Conservation (phyloP, 202 grass and related monocot species). For the Schoenoplectus triqueter region DNA sequence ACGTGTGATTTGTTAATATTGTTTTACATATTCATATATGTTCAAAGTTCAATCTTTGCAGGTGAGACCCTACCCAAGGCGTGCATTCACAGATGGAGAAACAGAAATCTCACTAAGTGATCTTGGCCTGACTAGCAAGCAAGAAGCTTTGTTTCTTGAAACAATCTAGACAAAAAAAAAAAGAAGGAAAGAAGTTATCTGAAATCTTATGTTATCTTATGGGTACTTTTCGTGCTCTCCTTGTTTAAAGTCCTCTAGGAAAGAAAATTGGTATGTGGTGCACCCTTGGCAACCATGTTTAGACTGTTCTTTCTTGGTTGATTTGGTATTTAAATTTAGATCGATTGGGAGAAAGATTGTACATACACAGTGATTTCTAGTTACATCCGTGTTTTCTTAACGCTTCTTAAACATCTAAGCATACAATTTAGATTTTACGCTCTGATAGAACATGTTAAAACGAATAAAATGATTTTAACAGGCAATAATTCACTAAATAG, state of each 20-base stretch:
- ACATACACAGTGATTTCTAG: slow-evolving; percentile 30
- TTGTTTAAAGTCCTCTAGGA: slow-evolving; percentile 3
- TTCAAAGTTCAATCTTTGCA: slow-evolving; percentile 29
- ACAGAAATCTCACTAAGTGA: slow-evolving; percentile 67
- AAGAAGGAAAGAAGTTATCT: not conserved
- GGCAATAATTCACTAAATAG: not conserved
- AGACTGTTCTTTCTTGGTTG: slow-evolving; percentile 31
- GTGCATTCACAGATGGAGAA: slow-evolving; percentile 64
- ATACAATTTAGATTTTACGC: not conserved
- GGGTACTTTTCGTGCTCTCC: slow-evolving; percentile 9
- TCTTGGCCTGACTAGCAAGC: slow-evolving; percentile 80
- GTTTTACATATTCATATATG: not conserved
- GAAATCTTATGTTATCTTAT: slow-evolving; percentile 4
- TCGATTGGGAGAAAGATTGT: slow-evolving; percentile 29
- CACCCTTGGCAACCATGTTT: slow-evolving; percentile 11
- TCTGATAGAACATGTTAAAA: not conserved
- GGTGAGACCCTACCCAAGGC: slow-evolving; percentile 90
- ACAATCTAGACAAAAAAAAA: slow-evolving; percentile 45
- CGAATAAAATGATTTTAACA: not conserved
- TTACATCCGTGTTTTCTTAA: not conserved
- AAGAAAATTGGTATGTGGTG: slow-evolving; percentile 19
- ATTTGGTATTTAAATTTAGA: slow-evolving; percentile 32
- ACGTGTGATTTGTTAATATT: not conserved
- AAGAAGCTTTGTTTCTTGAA: slow-evolving; percentile 95
- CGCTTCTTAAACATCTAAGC: not conserved